Percentiles rank a stretch among this genome's conserved stretches.
Evolutionary conservation across 2,329 filamentous ascomycete genomes (phyloP).

Genomic region (Epichloe bromicola): DNA sequence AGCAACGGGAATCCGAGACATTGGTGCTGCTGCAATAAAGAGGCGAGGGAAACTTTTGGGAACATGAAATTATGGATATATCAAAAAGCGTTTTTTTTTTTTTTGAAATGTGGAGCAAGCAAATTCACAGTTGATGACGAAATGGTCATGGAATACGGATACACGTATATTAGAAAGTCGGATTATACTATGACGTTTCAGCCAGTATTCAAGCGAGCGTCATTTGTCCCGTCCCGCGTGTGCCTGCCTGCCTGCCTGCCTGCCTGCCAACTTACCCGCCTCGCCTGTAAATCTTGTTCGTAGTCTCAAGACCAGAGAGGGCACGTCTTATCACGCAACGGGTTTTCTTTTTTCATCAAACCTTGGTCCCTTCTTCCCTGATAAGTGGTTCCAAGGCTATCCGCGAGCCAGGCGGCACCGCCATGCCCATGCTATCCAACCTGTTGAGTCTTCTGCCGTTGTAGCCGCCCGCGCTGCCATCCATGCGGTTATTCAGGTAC

Average conservation of each 20-base stretch:
- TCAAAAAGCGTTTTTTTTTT: not conserved
- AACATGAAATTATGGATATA: not conserved
- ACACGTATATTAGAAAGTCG: no score
- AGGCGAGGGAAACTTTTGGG: not conserved
- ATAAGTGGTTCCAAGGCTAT: slow-evolving; percentile 24
- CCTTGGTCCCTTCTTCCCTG: slow-evolving; percentile 17
- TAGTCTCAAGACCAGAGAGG: not conserved
- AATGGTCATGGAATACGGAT: no score
- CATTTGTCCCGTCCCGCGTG: no score
- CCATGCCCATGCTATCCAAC: slow-evolving; percentile 29
- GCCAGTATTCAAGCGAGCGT: no score
- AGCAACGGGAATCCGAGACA: not conserved
- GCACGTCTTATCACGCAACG: slow-evolving; percentile 2
- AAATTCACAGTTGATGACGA: no score
- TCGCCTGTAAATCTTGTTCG: no score
- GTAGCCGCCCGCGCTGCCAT: slow-evolving; percentile 24
- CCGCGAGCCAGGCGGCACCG: slow-evolving; percentile 24
- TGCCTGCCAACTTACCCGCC: no score
- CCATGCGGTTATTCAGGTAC: slow-evolving; percentile 41
- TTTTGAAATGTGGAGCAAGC: not conserved
- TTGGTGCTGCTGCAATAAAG: not conserved
- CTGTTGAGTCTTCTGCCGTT: slow-evolving; percentile 29
- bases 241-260: no score
- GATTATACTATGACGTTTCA: no score
- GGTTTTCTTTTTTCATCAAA: no score